These are phyloP conservation scores for Wickerhamiella sergipiensis DNA, from an alignment of 805 yeast genomes.

Conservation along the genomic window DNA sequence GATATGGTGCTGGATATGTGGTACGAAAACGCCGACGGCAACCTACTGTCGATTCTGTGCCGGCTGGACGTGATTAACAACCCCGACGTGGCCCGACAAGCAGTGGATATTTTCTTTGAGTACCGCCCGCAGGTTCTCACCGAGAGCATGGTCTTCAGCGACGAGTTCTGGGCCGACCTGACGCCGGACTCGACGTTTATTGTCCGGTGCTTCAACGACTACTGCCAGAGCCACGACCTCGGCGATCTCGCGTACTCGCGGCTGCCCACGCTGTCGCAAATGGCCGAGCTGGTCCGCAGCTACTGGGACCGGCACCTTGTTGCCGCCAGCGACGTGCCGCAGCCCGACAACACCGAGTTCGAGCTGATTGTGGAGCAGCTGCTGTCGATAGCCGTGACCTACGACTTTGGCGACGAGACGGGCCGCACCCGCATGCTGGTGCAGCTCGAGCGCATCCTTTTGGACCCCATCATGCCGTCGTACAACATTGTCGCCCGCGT, in stretches of 20 bases:
- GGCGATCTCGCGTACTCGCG: slow-evolving; percentile 46
- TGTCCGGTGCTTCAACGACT: slow-evolving; percentile 49
- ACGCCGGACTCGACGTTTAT: slow-evolving; percentile 66
- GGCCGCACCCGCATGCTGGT: slow-evolving; percentile 70
- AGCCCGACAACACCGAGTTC: slow-evolving; percentile 36
- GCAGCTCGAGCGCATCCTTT: slow-evolving; percentile 33
- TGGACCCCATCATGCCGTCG: slow-evolving; percentile 43
- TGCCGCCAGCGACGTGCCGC: slow-evolving; percentile 14
- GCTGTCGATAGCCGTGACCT: slow-evolving; percentile 47
- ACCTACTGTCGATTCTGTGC: slow-evolving; percentile 58
- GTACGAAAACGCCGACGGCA: slow-evolving; percentile 56
- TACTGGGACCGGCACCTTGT: slow-evolving; percentile 34
- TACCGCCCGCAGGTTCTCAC: slow-evolving; percentile 45
- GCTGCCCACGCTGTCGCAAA: slow-evolving; percentile 66
- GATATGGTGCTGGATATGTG: slow-evolving; percentile 59
- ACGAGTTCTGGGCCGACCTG: slow-evolving; percentile 50
- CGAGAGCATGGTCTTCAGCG: slow-evolving; percentile 41
- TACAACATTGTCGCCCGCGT: slow-evolving; percentile 32
- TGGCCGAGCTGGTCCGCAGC: slow-evolving; percentile 44
- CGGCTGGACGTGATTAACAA: slow-evolving; percentile 57
- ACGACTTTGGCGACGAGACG: slow-evolving; percentile 81
- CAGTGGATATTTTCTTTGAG: slow-evolving; percentile 49
- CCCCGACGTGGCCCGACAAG: slow-evolving; percentile 45
- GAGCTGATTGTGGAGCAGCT: slow-evolving; percentile 62
- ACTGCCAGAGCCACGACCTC: slow-evolving; percentile 43